Base-by-base conservation (phyloP, 116 monocot genomes). In the Posidonia oceanica region DNA sequence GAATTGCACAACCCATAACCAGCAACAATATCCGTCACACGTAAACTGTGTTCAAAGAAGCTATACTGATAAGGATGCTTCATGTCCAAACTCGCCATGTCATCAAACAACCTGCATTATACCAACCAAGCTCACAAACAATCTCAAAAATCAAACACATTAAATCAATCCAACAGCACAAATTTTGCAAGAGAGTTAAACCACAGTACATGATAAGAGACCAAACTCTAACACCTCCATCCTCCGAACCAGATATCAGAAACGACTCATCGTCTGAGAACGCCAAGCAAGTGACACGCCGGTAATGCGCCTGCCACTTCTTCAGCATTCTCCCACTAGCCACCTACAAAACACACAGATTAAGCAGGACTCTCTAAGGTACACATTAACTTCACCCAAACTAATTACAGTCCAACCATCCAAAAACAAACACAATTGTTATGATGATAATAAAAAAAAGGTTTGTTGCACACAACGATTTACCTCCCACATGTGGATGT, bases 401-500 rank as follows among this genome's bases (percentile, higher is more conserved):
- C 16, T 20, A 58, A 5, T n/a, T 17, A 18, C 3, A 58, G 17
- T 20, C 29, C 18, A 58, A 58, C 16, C 21, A 58, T 58, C 17
- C 18, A 18, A 58, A 58, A 6, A 58, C 58, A 58, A n/a, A 17
- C 29, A 29, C 29, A 29, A 29, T 29, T 29, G 16, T 6, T 18
- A 58, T 58, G 16, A 54, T 37, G 8, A 20, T 5, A 36, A 12
- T 7, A 36, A 63, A 41, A 73, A 17, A 52, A 63, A 51, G 15
- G 15, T 15, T 48, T 10, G 14, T 40, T 3, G 6, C 18, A 7
- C 2, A 60, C 18, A 76, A 69, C 23, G 58, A 0, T 56, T 76
- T 61, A 96, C 97, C 89, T 97, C 89, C 97, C 92, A 97, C 15
- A 97, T 44, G 73, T 85, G 92, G 22, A 92, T 89, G 38, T 64